phyloP scores from a whole-genome alignment of 2,329 filamentous ascomycete genomes.

The Fusarium transvaalense region DNA sequence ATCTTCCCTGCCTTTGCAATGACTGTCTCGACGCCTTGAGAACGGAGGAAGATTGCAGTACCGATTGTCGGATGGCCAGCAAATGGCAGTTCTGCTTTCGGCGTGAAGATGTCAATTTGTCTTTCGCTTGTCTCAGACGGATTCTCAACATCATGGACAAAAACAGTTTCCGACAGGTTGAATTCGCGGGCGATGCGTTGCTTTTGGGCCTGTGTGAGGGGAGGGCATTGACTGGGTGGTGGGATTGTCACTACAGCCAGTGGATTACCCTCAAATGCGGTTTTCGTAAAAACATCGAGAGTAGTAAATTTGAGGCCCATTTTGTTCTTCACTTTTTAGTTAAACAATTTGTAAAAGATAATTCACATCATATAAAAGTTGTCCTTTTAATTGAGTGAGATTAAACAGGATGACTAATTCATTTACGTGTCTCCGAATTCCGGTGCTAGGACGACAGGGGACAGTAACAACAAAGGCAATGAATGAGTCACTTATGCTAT shows the following conservation, averaged over 20 bases:
- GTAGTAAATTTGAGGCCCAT: conserved; percentile 62
- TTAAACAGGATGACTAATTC: not conserved
- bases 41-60: conserved; percentile 61
- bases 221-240: conserved; percentile 41
- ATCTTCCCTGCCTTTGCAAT: conserved; percentile 69
- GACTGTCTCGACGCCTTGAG: conserved; percentile 55
- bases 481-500: not conserved
- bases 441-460: not conserved
- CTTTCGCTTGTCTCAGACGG: conserved; percentile 47
- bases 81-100: conserved; percentile 67
- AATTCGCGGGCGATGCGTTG: conserved; percentile 71
- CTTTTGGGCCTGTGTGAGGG: conserved; percentile 62
- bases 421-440: not conserved
- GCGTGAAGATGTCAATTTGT: conserved; percentile 69
- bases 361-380: not conserved
- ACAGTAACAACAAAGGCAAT: accelerated
- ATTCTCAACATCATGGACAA: conserved; percentile 63
- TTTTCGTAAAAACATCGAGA: conserved; percentile 69
- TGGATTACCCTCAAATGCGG: conserved; percentile 66
- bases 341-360: too few species aligned
- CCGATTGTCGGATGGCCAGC: conserved; percentile 73
- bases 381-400: not conserved
- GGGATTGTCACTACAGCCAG: conserved; percentile 69
- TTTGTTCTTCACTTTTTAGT: not conserved
- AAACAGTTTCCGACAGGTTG: conserved; percentile 73